Evolutionary conservation across 2,329 filamentous ascomycete genomes (phyloP), one percentile per base, ranked within the genome.

Genomic region (Pestalotiopsis sp.): DNA sequence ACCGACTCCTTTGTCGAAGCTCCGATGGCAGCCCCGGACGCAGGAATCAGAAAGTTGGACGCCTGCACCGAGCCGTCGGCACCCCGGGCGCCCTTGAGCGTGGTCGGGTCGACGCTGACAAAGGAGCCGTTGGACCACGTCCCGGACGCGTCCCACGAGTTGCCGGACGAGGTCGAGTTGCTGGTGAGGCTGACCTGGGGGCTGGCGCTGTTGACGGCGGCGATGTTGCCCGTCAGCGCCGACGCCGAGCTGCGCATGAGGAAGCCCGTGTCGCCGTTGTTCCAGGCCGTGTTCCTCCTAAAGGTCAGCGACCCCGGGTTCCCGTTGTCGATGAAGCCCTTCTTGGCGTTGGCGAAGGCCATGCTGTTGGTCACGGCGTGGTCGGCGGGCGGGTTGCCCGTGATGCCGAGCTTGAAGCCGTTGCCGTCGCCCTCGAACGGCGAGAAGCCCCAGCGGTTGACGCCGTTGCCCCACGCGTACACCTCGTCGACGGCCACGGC

Each of bases 261-360:
- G 73, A 81, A 84, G 2, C 83, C 82, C 12, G 77, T 77, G 55
- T 82, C 81, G 9, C 76, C 78, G 60, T 85, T 84, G 52, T 81
- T 81, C 80, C 81, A 85, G 4, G 83, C 82, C 41, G 83, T 84
- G 74, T 83, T 84, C 38, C 81, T 75, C 68, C 79, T 77, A 31
- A 84, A 73, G 3, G 75, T 76, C 39, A 85, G 73, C 25, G 75
- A 75, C 1, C 82, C 83, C 0, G 82, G 77, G 71, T 84, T 81
- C 3, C 77, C 77, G 70, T 85, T 85, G 67, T 85, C 82, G 55
- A 81, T 83, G 73, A 85, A 85, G 2, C 83, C 83, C 67, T 83
- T 82, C 31, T 77, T 77, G 36, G 77, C 76, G 71, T 84, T 85
- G 20, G 71, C 68, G 68, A 82, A 84, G 2, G 83, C 79, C 9